A percentile compares a stretch with the other conserved stretches of the same genome.
phyloP scores from a whole-genome alignment of 495 filamentous ascomycete genomes.

The Podospora pseudocomata region DNA sequence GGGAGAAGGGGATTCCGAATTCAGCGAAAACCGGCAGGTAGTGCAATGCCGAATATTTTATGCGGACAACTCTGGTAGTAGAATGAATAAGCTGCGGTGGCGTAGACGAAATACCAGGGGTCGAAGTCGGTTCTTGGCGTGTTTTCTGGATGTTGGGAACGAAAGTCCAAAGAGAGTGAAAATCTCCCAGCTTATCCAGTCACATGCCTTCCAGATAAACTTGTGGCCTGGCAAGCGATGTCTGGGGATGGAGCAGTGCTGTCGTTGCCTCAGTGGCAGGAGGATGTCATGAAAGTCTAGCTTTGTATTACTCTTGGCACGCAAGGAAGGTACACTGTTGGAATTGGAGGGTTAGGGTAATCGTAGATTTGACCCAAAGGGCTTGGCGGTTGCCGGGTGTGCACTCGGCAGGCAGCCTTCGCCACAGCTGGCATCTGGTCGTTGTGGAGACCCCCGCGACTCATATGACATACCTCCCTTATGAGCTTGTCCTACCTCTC shows the following conservation, averaged over 20 bases:
- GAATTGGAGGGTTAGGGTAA: not conserved
- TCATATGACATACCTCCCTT: constrained; percentile 22
- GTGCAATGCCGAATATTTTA: not conserved
- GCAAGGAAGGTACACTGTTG: too few relatives aligned
- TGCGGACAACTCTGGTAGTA: not conserved
- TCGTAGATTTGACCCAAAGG: not conserved
- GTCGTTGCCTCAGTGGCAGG: not conserved
- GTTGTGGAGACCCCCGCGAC: constrained; percentile 9
- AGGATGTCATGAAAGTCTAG: not conserved
- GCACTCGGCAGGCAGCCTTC: constrained; percentile 6
- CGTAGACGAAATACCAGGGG: not conserved
- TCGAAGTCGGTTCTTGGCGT: not conserved
- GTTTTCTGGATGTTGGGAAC: not conserved
- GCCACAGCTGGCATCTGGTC: not conserved
- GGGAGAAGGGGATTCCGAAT: not conserved
- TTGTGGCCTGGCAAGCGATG: not conserved
- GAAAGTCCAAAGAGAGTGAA: not conserved
- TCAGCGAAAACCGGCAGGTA: not conserved
- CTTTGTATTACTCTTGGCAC: too few relatives aligned
- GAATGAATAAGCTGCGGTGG: not conserved
- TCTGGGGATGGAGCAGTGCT: not conserved
- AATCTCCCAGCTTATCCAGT: not conserved
- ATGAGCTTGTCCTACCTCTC: not conserved
- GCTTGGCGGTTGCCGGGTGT: not conserved
- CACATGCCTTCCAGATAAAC: not conserved